phyloP scores from a whole-genome alignment of 176 grass and related monocot genomes.

The Thinopyrum elongatum region DNA sequence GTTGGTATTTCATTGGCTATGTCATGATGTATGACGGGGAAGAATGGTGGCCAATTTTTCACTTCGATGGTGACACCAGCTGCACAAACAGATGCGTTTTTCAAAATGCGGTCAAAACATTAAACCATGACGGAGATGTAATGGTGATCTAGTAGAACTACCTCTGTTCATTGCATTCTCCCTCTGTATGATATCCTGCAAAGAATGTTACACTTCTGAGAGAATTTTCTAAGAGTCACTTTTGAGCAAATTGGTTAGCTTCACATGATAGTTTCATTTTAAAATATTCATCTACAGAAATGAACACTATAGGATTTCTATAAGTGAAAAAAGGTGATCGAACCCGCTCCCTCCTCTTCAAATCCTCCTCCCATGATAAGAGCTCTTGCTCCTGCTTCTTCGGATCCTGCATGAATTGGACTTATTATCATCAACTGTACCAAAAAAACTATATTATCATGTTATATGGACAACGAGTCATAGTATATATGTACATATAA shows the following conservation, averaged over 20 bases:
- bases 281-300: not conserved
- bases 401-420: conserved; percentile 40
- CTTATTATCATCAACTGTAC: not conserved
- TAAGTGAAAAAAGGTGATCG: not conserved
- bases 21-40: conserved; percentile 90
- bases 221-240: not conserved
- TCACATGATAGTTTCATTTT: not conserved
- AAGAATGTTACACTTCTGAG: conserved; percentile 12
- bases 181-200: conserved; percentile 80
- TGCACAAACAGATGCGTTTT: conserved; percentile 31
- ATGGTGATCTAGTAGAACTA: conserved; percentile 21
- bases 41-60: conserved; percentile 86
- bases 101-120: conserved; percentile 10
- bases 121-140: not conserved
- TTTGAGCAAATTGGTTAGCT: not conserved
- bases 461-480: not conserved
- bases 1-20: conserved; percentile 84
- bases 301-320: not conserved
- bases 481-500: conserved; percentile 11
- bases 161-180: conserved; percentile 80
- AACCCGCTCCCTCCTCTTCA: conserved; percentile 79
- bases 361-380: conserved; percentile 70
- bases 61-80: conserved; percentile 66
- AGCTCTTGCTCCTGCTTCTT: conserved; percentile 65
- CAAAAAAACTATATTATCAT: not conserved